Conservation (phyloP, 306 rosid species). For the Purshia tridentata region DNA sequence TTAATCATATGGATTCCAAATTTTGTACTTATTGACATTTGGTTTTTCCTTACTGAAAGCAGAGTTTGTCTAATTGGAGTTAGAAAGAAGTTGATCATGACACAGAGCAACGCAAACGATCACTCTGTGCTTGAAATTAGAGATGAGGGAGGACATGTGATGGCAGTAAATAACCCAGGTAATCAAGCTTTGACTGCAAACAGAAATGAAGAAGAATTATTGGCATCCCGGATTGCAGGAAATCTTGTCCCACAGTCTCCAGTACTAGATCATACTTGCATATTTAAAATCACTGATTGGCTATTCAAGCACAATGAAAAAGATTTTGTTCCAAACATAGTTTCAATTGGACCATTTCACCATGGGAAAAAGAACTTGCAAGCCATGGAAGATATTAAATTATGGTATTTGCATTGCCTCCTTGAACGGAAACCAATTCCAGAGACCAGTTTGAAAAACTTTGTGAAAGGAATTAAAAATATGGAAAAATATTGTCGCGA, state of each 20-base stretch:
- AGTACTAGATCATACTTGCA: background rate
- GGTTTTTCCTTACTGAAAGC: no score
- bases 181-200: background rate
- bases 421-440: background rate
- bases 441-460: background rate
- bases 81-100: background rate
- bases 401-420: background rate
- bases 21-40: no score
- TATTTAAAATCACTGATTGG: background rate
- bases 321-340: background rate
- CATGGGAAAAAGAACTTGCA: background rate
- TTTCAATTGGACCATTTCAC: background rate
- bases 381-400: background rate
- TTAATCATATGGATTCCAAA: no score
- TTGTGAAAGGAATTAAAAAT: background rate
- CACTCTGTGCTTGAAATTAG: background rate
- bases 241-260: background rate
- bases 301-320: background rate
- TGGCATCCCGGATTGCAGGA: background rate
- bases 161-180: background rate
- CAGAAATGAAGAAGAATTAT: background rate
- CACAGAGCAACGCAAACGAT: background rate
- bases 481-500: background rate
- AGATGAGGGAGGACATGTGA: background rate
- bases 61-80: no score